A percentile compares a stretch with the other conserved stretches of the same genome.
Evolutionary conservation across 2,329 filamentous ascomycete genomes (phyloP).

Genomic region (Zasmidium angulare): DNA sequence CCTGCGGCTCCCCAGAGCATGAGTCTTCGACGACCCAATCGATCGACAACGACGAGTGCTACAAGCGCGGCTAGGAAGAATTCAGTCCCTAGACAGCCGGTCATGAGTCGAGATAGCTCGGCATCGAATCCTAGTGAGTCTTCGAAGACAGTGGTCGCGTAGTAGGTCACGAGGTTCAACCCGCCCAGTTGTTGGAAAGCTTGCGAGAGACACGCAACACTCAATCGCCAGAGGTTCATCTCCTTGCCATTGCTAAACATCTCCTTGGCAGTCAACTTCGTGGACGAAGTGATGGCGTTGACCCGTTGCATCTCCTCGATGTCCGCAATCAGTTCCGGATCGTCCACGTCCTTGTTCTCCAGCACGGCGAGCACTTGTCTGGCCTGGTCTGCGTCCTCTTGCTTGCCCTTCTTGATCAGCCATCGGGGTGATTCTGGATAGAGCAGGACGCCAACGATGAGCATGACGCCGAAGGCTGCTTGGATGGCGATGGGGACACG

Average conservation of each 20-base stretch:
- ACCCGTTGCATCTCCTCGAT: constrained; percentile 34
- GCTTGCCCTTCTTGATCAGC: constrained; percentile 47
- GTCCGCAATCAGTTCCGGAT: constrained; percentile 58
- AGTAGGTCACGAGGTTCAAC: constrained; percentile 29
- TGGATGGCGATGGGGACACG: constrained; percentile 57
- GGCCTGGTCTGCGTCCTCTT: constrained; percentile 49
- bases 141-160: constrained; percentile 54
- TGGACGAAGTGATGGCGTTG: constrained; percentile 15
- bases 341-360: constrained; percentile 48
- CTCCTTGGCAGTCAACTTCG: constrained; percentile 18
- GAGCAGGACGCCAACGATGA: constrained; percentile 48
- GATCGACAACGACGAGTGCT: constrained; percentile 64
- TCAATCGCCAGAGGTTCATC: constrained; percentile 46
- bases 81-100: constrained; percentile 26
- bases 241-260: constrained; percentile 40
- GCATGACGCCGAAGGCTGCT: constrained; percentile 55
- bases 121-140: constrained; percentile 46
- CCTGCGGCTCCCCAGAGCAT: constrained; percentile 28
- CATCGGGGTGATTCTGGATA: constrained; percentile 60
- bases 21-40: constrained; percentile 53
- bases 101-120: constrained; percentile 22
- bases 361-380: constrained; percentile 46
- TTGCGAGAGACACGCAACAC: constrained; percentile 44
- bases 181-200: constrained; percentile 43
- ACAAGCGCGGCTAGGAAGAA: constrained; percentile 29